Base-by-base conservation (phyloP, 805 yeast genomes). In the Ogataea angusta region DNA sequence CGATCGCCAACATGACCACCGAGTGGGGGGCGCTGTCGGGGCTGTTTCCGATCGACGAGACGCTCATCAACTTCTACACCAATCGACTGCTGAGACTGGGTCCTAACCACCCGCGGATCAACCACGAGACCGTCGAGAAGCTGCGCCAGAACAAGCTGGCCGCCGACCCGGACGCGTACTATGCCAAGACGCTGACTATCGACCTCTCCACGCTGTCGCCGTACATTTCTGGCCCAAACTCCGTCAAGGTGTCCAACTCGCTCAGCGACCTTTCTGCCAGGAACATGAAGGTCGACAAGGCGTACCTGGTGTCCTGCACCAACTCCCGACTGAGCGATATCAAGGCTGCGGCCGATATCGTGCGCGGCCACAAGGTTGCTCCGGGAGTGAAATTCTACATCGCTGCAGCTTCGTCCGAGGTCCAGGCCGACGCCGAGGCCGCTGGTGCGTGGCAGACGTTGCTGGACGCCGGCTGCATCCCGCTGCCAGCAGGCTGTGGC, bases 11-110 rank as follows among this genome's bases (percentile, higher is more conserved):
- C 59, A 86, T 88, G 96, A 91, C 98, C 28, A 90, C 98, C 19
- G 98, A 90, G 67, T 90, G 98, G 98, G 98, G 98, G 57, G 98
- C 98, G 1, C 71, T 93, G 7, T 85, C 96, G 5, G 99, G 99
- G 30, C 70, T 93, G 43, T 93, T 93, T 79, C 98, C 99, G n/a
- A 89, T 91, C 8, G 99, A 93, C 63, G 69, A 76, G 16, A 79
- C 80, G 10, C 70, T 90, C 51, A 65, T 88, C 26, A 69, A 82
- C 45, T 93, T 90, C 82, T 93, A 93, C 67, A 72, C 80, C 45
- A 62, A 72, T 35, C 72, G 96, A 49, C 56, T 82, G 31, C 40
- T 64, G 30, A 63, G 69, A 33, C 53, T 63, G 24, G 68, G 68
- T 32, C 61, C 67, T 26, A 67, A 67, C 48, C 98, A 91, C 64